Conservation (phyloP, 169 alveolate species). For the Cyclospora cayetanensis region DNA sequence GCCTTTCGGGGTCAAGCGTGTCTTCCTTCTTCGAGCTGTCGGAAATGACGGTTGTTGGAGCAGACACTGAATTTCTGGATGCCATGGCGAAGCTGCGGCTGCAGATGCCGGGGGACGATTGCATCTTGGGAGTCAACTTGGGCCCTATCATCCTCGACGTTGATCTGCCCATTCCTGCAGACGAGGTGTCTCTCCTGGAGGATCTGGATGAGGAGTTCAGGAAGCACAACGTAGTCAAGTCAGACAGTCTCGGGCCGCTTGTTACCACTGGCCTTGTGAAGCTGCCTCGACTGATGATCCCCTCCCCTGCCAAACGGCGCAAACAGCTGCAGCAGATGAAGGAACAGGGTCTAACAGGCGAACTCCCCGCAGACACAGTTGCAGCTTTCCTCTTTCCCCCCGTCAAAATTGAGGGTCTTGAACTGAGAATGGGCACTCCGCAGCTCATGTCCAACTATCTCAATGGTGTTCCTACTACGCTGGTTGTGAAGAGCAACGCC, state of each 20-base stretch:
- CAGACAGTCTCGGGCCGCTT: neutral
- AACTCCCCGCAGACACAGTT: neutral
- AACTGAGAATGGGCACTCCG: slow-evolving; percentile 30
- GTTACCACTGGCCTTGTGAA: slow-evolving; percentile 5
- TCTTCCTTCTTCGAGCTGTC: neutral
- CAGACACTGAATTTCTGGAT: neutral
- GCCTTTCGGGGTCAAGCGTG: neutral
- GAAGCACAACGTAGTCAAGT: neutral
- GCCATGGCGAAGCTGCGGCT: slow-evolving; percentile 14
- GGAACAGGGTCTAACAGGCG: neutral
- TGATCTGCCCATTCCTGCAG: neutral
- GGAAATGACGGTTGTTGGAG: slow-evolving; percentile 2
- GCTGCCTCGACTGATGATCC: neutral
- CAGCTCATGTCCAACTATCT: slow-evolving; percentile 41
- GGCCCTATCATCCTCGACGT: slow-evolving; percentile 30
- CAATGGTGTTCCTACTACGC: slow-evolving; percentile 4
- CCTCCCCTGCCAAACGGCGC: neutral
- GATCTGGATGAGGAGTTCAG: neutral
- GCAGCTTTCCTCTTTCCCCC: slow-evolving; percentile 38
- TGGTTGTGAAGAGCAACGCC: neutral
- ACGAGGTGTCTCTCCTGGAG: neutral
- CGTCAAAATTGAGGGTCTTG: slow-evolving; percentile 1
- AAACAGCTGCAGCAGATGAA: neutral
- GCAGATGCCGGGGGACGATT: neutral
- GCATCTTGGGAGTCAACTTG: neutral